These are phyloP conservation scores for Ambrosia hybrid DNA, from an alignment of 140 eudicot species.

Conservation along the genomic window DNA sequence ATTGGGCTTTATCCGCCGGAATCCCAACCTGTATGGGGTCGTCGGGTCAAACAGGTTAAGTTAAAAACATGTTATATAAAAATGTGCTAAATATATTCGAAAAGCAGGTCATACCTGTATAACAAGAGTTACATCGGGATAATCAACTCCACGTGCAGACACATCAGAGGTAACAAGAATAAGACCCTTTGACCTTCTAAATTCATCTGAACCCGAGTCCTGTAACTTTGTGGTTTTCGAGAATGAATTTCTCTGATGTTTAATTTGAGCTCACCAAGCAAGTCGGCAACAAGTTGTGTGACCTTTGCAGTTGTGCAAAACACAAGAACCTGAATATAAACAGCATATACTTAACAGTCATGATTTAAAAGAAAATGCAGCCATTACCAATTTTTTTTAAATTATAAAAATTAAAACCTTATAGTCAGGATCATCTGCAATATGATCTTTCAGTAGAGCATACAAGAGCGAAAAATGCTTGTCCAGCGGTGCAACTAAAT, in stretches of 20 bases:
- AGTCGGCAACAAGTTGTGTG: conserved; percentile 78
- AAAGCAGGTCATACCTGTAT: conserved; percentile 58
- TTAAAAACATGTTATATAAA: conserved; percentile 10
- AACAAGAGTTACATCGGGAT: conserved; percentile 95
- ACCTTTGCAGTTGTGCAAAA: conserved; percentile 99
- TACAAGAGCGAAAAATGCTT: conserved; percentile 74
- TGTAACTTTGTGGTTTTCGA: conserved; percentile 88
- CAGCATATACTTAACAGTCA: no score
- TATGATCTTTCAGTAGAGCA: conserved; percentile 75
- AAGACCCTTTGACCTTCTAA: conserved; percentile 92
- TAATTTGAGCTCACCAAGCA: conserved; percentile 80
- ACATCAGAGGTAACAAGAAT: no score
- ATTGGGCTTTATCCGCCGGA: conserved; percentile 88
- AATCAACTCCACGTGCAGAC: conserved; percentile 99
- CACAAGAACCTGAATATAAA: no score
- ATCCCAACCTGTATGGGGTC: conserved; percentile 63
- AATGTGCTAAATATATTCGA: no score
- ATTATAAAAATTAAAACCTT: conserved; percentile 45
- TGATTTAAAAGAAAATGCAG: no score
- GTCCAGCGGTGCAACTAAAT: conserved; percentile 86
- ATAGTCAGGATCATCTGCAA: conserved; percentile 79
- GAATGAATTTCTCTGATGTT: conserved; percentile 97
- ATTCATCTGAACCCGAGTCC: conserved; percentile 93
- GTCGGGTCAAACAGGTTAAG: not conserved
- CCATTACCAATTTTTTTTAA: not conserved